Conservation (phyloP, 257 asterid genomes). For the Fraxinus cuspidata region DNA sequence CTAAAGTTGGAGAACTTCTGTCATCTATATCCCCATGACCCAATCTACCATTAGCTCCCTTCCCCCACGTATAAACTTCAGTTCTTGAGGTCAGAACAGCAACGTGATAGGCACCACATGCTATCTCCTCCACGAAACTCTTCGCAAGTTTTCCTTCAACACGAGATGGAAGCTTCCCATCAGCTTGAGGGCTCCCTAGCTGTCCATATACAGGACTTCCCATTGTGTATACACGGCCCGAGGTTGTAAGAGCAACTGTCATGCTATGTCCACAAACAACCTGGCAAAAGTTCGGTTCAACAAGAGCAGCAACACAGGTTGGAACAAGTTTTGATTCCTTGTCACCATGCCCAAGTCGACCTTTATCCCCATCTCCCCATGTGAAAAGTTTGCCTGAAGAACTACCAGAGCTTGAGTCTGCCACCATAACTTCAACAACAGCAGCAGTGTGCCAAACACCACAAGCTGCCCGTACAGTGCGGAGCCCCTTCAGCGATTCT, state of each 20-base stretch:
- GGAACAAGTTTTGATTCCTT: slow-evolving; percentile 91
- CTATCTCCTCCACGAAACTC: slow-evolving; percentile 87
- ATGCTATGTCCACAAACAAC: slow-evolving; percentile 93
- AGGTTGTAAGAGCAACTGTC: slow-evolving; percentile 89
- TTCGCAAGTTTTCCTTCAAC: slow-evolving; percentile 82
- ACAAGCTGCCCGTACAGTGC: slow-evolving; percentile 87
- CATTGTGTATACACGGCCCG: slow-evolving; percentile 85
- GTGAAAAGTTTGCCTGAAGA: slow-evolving; percentile 91
- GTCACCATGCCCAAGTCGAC: slow-evolving; percentile 89
- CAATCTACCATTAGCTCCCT: slow-evolving; percentile 92
- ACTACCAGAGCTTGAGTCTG: slow-evolving; percentile 87
- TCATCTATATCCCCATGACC: slow-evolving; percentile 93
- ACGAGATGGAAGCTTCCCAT: slow-evolving; percentile 80
- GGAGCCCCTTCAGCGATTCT: slow-evolving; percentile 86
- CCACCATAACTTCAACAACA: slow-evolving; percentile 95
- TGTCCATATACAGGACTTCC: slow-evolving; percentile 95
- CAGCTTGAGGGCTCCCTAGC: slow-evolving; percentile 83
- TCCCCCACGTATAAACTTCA: slow-evolving; percentile 97
- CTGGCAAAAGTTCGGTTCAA: slow-evolving; percentile 91
- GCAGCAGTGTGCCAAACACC: slow-evolving; percentile 99
- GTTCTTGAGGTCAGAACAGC: slow-evolving; percentile 86
- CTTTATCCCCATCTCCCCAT: slow-evolving; percentile 98
- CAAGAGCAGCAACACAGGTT: slow-evolving; percentile 96
- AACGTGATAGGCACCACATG: slow-evolving; percentile 93
- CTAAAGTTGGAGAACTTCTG: slow-evolving; percentile 73